These are phyloP conservation scores for Lycium barbarum DNA, from an alignment of 257 asterid species.

Conservation along the genomic window DNA sequence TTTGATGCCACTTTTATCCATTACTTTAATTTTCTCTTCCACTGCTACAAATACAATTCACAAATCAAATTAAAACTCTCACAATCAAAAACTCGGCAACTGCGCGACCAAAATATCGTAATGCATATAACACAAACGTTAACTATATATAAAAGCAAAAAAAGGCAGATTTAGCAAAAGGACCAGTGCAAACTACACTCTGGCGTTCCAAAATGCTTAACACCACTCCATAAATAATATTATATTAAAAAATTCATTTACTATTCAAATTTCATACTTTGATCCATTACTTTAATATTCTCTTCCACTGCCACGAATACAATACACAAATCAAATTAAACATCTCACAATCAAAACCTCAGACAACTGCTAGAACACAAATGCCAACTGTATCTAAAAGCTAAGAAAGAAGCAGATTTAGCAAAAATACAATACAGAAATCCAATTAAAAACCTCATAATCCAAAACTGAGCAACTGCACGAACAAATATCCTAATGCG, in stretches of 20 bases:
- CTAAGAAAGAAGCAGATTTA: too few relatives aligned
- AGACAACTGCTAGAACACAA: neutral
- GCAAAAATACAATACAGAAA: neutral
- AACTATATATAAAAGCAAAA: too few relatives aligned
- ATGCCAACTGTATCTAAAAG: too few relatives aligned
- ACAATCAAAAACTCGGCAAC: too few relatives aligned
- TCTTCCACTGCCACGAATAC: neutral
- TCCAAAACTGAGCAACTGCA: neutral
- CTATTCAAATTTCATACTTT: neutral
- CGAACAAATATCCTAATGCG: neutral
- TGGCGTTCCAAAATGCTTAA: neutral
- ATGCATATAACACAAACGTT: too few relatives aligned
- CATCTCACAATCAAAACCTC: neutral
- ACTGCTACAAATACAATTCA: neutral
- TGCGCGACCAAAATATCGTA: too few relatives aligned
- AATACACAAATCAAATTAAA: neutral
- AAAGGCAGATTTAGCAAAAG: too few relatives aligned
- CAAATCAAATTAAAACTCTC: too few relatives aligned
- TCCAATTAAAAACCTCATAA: neutral
- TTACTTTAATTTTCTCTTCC: neutral
- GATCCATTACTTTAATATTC: neutral
- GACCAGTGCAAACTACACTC: neutral
- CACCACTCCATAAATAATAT: constrained; percentile 2
- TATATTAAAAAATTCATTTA: neutral
- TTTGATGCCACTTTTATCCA: neutral